Evolutionary conservation across 768 basidiomycete species (phyloP).

Genomic region (Hericium rajendrae): DNA sequence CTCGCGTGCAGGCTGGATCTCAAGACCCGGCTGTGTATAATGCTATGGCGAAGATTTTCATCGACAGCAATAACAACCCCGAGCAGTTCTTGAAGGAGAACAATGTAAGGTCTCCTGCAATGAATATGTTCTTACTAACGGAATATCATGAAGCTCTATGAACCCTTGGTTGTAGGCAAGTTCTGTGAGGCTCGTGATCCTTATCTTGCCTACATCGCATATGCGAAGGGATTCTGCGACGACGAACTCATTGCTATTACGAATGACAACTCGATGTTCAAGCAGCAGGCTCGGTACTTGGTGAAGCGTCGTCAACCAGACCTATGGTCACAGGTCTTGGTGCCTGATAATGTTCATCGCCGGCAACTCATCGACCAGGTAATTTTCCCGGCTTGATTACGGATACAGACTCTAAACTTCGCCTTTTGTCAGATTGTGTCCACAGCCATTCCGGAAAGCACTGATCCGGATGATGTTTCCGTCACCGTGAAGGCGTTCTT

Average conservation of each 20-base stretch:
- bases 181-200: conserved; percentile 99
- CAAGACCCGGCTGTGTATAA: conserved; percentile 94
- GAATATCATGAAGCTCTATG: conserved; percentile 61
- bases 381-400: conserved; percentile 7
- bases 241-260: conserved; percentile 95
- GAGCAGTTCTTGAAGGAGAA: conserved; percentile 98
- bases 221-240: conserved; percentile 98
- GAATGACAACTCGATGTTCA: conserved; percentile 99
- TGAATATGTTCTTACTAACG: conserved; percentile 7
- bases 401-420: neutral
- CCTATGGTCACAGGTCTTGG: conserved; percentile 93
- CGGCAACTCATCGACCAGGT: conserved; percentile 92
- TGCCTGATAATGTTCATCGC: conserved; percentile 82
- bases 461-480: conserved; percentile 97
- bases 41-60: conserved; percentile 96
- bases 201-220: conserved; percentile 97
- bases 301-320: conserved; percentile 93
- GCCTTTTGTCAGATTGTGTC: conserved; percentile 60
- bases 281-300: conserved; percentile 96
- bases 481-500: conserved; percentile 98
- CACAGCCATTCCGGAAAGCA: conserved; percentile 92
- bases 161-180: conserved; percentile 94
- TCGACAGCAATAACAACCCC: conserved; percentile 98
- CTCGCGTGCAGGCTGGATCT: conserved; percentile 85
- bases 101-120: conserved; percentile 51